Conservation (phyloP, 345 rosid genomes). For the Citrus australasica region DNA sequence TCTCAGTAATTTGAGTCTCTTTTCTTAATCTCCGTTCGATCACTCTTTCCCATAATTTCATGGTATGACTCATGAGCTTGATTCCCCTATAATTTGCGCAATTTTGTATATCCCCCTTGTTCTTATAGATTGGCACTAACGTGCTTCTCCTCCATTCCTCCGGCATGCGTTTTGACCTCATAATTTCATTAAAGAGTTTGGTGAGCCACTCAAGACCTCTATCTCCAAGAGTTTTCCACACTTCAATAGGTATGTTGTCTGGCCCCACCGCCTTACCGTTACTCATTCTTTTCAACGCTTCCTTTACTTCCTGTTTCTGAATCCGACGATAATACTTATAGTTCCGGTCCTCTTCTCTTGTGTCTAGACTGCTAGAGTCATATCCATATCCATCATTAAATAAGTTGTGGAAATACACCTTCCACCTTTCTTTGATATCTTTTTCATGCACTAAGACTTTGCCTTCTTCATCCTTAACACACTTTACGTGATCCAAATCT, state of each 20-base stretch:
- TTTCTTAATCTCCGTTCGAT: not conserved
- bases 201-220: not conserved
- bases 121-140: too few species aligned
- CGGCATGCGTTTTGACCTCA: not conserved
- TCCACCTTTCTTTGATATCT: not conserved
- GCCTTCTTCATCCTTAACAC: not conserved
- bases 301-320: not conserved
- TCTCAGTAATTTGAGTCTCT: not conserved
- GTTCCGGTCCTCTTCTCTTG: not conserved
- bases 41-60: constrained; percentile 8
- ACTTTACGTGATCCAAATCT: not conserved
- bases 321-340: not conserved
- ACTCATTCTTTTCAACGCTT: constrained; percentile 1
- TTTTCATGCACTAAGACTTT: not conserved
- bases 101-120: too few species aligned
- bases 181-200: not conserved
- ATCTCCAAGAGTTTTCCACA: not conserved
- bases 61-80: constrained; percentile 1
- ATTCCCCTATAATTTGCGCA: too few species aligned
- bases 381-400: not conserved
- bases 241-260: not conserved
- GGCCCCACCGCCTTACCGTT: constrained; percentile 4
- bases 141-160: too few species aligned
- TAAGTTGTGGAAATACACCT: not conserved
- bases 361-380: not conserved